Conservation (phyloP, 2,329 filamentous ascomycete species). For the Nigrograna mackinnonii region DNA sequence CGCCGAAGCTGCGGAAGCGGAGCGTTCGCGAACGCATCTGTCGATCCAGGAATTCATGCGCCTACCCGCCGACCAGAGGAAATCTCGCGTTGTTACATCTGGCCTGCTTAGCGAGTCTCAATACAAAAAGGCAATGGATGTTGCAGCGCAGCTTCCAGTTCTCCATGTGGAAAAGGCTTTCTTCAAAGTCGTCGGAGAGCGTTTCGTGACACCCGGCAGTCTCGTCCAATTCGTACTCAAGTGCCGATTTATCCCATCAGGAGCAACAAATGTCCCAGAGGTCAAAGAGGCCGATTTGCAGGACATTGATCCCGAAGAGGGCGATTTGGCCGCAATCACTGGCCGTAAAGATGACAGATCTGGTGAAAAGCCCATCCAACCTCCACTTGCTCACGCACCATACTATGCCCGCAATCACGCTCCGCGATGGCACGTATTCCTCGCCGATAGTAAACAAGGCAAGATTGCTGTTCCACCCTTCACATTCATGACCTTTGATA, state of each 20-base stretch:
- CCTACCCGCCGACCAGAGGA: constrained; percentile 74
- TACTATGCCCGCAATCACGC: constrained; percentile 88
- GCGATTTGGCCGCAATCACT: constrained; percentile 83
- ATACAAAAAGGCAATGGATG: constrained; percentile 73
- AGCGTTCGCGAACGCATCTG: constrained; percentile 64
- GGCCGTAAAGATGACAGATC: constrained; percentile 72
- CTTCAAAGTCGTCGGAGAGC: constrained; percentile 97
- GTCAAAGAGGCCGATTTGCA: constrained; percentile 80
- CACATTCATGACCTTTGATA: constrained; percentile 91
- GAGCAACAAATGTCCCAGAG: constrained; percentile 72
- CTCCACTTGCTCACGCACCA: constrained; percentile 86
- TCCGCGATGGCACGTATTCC: constrained; percentile 91
- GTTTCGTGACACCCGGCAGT: constrained; percentile 86
- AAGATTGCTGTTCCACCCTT: constrained; percentile 97
- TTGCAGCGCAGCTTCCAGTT: constrained; percentile 82
- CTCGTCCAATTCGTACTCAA: constrained; percentile 95
- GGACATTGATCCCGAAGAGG: constrained; percentile 90
- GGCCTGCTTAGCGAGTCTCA: constrained; percentile 73
- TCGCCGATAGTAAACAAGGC: constrained; percentile 90
- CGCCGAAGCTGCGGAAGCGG: constrained; percentile 70
- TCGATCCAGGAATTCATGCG: constrained; percentile 89
- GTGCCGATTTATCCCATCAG: constrained; percentile 89
- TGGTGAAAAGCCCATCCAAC: constrained; percentile 68
- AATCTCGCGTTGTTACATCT: constrained; percentile 70
- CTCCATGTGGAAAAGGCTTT: constrained; percentile 89